A percentile compares a stretch with the other conserved stretches of the same genome.
Conservation (phyloP, 495 filamentous ascomycete species). For the Penicillium canariense region DNA sequence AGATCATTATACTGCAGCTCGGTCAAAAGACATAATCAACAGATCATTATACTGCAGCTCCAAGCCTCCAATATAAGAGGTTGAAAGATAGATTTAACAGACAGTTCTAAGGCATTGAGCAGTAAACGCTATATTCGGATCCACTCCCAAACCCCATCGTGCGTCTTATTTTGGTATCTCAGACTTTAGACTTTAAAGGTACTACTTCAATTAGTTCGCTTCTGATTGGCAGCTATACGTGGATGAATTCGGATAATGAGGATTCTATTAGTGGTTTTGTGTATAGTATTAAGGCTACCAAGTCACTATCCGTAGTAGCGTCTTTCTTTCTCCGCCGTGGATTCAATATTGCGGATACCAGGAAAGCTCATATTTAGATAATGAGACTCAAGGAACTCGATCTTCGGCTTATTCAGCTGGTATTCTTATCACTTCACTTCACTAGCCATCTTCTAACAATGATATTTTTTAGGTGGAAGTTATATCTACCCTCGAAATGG, state of each 20-base stretch:
- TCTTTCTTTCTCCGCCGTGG: constrained; percentile 13
- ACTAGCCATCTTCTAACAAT: too few relatives aligned
- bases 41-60: too few relatives aligned
- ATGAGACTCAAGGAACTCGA: constrained; percentile 23
- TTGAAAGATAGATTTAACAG: too few relatives aligned
- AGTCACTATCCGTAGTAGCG: constrained; percentile 5
- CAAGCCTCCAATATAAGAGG: too few relatives aligned
- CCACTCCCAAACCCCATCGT: too few relatives aligned
- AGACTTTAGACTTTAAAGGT: constrained; percentile 3
- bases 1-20: too few relatives aligned
- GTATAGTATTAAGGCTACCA: constrained; percentile 26
- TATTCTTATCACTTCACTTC: not conserved
- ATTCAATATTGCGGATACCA: constrained; percentile 21
- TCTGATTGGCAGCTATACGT: not conserved
- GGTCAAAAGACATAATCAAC: too few relatives aligned
- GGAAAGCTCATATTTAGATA: constrained; percentile 35
- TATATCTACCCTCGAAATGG: constrained; percentile 23
- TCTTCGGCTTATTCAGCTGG: constrained; percentile 17
- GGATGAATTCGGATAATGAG: not conserved
- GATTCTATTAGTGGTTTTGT: constrained; percentile 15
- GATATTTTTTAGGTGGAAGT: constrained; percentile 34
- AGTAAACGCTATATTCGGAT: too few relatives aligned
- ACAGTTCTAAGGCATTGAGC: too few relatives aligned
- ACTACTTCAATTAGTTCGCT: not conserved
- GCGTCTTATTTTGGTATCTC: constrained; percentile 27